A percentile compares a stretch with the other conserved stretches of the same genome.
Conservation (phyloP, 2,329 filamentous ascomycete genomes). For the Paradendryphiella salina region DNA sequence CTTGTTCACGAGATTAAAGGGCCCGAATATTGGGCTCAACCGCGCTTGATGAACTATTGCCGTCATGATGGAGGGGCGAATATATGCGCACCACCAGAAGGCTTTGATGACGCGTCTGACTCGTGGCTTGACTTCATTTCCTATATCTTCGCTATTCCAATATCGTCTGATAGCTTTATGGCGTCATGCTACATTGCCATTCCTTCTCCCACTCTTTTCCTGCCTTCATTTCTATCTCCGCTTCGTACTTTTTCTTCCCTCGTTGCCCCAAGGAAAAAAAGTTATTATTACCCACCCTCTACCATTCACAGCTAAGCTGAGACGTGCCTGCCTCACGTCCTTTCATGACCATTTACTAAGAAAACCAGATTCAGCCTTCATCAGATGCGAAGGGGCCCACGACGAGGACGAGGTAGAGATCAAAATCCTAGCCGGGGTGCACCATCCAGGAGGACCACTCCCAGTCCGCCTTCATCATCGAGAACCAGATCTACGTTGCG, state of each 20-base stretch:
- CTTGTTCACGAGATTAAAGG: conserved; percentile 40
- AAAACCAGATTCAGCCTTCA: conserved; percentile 36
- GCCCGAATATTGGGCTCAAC: conserved; percentile 23
- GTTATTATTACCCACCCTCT: conserved; percentile 11
- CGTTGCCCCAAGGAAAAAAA: conserved; percentile 13
- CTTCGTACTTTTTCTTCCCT: conserved; percentile 1
- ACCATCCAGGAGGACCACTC: conserved; percentile 32
- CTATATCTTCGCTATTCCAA: conserved; percentile 25
- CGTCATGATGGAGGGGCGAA: conserved; percentile 19
- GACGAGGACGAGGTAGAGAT: conserved; percentile 44
- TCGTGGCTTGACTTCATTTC: conserved; percentile 44
- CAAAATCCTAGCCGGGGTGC: conserved; percentile 32
- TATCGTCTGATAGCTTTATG: conserved; percentile 18
- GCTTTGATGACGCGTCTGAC: conserved; percentile 39
- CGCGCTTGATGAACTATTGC: conserved; percentile 16
- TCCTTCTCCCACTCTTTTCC: conserved; percentile 11
- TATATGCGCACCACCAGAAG: conserved; percentile 25
- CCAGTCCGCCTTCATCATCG: conserved; percentile 22
- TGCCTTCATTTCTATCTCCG: conserved; percentile 6
- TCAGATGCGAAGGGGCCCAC: conserved; percentile 45
- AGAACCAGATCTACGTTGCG: conserved; percentile 18
- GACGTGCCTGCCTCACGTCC: conserved; percentile 21
- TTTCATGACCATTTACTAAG: conserved; percentile 32
- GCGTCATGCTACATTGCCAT: conserved; percentile 22
- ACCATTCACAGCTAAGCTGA: conserved; percentile 31